These are phyloP conservation scores for Heracleum sosnowskyi DNA, from an alignment of 129 eudicot genomes.

Conservation along the genomic window DNA sequence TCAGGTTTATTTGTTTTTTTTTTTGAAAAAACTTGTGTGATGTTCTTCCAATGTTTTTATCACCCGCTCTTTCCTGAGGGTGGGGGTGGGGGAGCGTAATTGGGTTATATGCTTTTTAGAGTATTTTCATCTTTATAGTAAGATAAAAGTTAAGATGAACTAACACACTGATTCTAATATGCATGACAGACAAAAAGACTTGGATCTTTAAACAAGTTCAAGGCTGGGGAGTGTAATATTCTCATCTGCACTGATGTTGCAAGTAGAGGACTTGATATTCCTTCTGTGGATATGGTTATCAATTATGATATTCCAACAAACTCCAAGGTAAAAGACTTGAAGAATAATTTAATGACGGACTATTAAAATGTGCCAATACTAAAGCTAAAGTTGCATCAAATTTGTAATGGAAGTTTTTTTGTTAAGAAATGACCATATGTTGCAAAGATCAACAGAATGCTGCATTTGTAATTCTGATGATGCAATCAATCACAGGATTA, in stretches of 20 bases:
- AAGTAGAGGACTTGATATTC: slow-evolving; percentile 95
- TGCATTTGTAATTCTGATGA: not conserved
- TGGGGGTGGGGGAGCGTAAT: not conserved
- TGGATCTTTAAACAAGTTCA: slow-evolving; percentile 78
- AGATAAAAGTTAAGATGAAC: not conserved
- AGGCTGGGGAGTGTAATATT: slow-evolving; percentile 87
- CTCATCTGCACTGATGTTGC: slow-evolving; percentile 89
- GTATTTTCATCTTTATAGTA: not conserved
- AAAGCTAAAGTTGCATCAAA: not conserved
- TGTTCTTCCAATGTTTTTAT: not conserved
- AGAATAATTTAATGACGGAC: not conserved
- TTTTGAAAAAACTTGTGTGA: not conserved
- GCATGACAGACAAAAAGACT: slow-evolving; percentile 55
- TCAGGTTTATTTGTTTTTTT: slow-evolving; percentile 36
- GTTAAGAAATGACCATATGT: not conserved
- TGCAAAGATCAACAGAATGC: not conserved
- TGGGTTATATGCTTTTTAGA: not conserved
- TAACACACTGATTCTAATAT: not conserved
- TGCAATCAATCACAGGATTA: slow-evolving; percentile 55
- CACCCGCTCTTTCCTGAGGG: not conserved
- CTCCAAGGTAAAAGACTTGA: slow-evolving; percentile 56
- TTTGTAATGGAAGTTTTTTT: not conserved
- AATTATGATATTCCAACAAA: slow-evolving; percentile 83
- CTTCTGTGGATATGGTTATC: slow-evolving; percentile 90
- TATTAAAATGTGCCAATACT: not conserved